Base-by-base conservation (phyloP, 805 yeast genomes). In the Saturnispora dispora region DNA sequence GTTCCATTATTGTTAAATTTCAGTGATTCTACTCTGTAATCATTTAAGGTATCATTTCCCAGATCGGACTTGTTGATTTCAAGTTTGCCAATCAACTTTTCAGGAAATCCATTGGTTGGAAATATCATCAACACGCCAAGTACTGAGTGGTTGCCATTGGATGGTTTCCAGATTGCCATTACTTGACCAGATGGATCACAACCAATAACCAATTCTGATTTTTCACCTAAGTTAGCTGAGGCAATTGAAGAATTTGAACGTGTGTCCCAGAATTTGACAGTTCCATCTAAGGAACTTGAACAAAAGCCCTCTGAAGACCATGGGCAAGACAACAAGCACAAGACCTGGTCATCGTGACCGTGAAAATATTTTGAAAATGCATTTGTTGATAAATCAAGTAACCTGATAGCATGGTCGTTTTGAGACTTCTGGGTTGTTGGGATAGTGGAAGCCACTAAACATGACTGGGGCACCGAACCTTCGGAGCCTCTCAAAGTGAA, bases 191-290 rank as follows among this genome's bases (percentile, higher is more conserved):
- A 78, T 1, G 96, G 93, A 67, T 91, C 98, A 22, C 53, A 53
- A 9, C 47, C 46, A 7, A 43, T 43, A 15, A 42, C 37, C 5
- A 48, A 8, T 11, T 23, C 32, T 17, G 27, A 27, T 15, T 37
- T 44, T 25, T 11, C 17, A 22, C 42, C 10, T 25, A 42, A 27
- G 33, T 25, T 35, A n/a, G 82, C 61, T 4, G 75, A 67, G 0
- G 95, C 93, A 52, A 78, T 82, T 18, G 85, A 78, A 52, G 78
- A 74, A 1, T 86, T 72, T 0, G 84, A 72, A 57, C 91, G 71
- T 25, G 85, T 64, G 67, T 93, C 98, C 99, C 99, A 93, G 6
- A 86, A 58, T 56, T 93, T 78, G 1, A 89, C 85, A 0, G 96
- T 81, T 50, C 83, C 77, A 64, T 93, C 99, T 52, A 77, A 64